Evolutionary conservation across 192 early-diverging fungal genomes (phyloP).

Genomic region (Coemansia umbellata): DNA sequence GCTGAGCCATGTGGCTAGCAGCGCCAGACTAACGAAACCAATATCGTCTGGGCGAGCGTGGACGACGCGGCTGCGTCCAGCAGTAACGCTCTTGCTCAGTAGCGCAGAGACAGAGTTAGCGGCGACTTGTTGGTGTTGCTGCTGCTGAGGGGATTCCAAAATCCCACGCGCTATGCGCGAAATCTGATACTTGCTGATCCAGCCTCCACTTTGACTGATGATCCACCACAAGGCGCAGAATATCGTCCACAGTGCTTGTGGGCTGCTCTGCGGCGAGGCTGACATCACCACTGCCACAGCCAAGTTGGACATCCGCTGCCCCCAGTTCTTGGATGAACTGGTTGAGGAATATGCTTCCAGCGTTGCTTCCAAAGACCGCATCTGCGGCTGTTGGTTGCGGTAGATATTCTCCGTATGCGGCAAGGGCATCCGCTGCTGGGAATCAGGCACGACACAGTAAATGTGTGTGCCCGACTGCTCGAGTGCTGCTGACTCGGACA

Average conservation of each 20-base stretch:
- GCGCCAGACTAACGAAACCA: conserved; percentile 29
- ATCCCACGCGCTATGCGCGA: conserved; percentile 51
- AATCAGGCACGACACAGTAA: conserved; percentile 43
- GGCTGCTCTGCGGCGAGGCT: conserved; percentile 45
- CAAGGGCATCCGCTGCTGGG: conserved; percentile 55
- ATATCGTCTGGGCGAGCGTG: not conserved
- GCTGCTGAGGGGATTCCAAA: conserved; percentile 32
- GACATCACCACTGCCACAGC: conserved; percentile 34
- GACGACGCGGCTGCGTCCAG: not conserved
- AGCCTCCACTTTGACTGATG: conserved; percentile 47
- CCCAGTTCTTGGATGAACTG: conserved; percentile 52
- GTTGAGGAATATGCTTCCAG: conserved; percentile 39
- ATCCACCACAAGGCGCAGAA: conserved; percentile 52
- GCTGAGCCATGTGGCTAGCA: conserved; percentile 32
- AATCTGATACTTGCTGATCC: conserved; percentile 47
- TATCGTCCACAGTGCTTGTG: conserved; percentile 41
- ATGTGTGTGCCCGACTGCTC: conserved; percentile 49
- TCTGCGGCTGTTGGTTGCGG: conserved; percentile 26
- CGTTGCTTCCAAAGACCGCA: conserved; percentile 42
- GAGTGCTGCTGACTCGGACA: conserved; percentile 57
- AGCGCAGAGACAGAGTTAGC: not conserved
- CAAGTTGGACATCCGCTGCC: conserved; percentile 43
- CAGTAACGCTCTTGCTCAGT: not conserved
- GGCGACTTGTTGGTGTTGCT: not conserved
- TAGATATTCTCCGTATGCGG: conserved; percentile 48